Percentiles rank a stretch among this genome's conserved stretches.
Conservation (phyloP, 176 grass and related monocot genomes). For the Typha latifolia region DNA sequence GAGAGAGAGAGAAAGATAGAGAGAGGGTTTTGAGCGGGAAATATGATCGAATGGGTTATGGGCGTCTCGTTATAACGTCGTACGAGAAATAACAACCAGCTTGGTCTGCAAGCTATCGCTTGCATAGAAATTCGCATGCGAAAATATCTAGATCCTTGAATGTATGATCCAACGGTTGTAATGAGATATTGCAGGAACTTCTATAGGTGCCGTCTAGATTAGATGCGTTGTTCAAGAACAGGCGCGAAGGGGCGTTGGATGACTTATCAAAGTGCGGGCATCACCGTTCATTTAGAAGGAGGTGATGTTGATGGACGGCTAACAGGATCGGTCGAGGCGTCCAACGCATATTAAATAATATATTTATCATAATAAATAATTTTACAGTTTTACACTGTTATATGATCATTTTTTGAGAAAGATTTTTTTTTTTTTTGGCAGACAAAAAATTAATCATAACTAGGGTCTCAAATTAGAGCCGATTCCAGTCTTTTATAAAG, state of each 20-base stretch:
- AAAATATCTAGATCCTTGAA: too few species aligned
- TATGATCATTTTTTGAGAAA: too few species aligned
- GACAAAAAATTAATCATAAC: too few species aligned
- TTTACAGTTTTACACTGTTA: too few species aligned
- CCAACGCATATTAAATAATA: too few species aligned
- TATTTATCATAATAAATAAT: too few species aligned
- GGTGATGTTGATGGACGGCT: neutral
- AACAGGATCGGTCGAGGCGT: neutral
- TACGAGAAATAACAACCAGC: neutral
- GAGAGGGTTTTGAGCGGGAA: neutral
- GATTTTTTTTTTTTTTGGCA: too few species aligned
- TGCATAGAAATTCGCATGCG: too few species aligned
- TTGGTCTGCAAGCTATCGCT: too few species aligned
- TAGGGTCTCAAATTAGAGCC: too few species aligned
- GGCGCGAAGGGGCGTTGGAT: neutral
- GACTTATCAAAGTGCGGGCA: neutral
- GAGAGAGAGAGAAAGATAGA: neutral
- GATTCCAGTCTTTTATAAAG: too few species aligned
- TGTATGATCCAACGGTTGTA: too few species aligned
- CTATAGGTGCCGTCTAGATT: neutral
- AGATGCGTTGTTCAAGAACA: neutral
- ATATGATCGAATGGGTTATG: neutral
- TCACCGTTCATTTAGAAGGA: neutral
- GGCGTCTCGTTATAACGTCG: neutral
- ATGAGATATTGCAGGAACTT: neutral